Evolutionary conservation across 2,329 filamentous ascomycete genomes (phyloP), one percentile per base, ranked within the genome.

Genomic region (Trematosphaeria pertusa): DNA sequence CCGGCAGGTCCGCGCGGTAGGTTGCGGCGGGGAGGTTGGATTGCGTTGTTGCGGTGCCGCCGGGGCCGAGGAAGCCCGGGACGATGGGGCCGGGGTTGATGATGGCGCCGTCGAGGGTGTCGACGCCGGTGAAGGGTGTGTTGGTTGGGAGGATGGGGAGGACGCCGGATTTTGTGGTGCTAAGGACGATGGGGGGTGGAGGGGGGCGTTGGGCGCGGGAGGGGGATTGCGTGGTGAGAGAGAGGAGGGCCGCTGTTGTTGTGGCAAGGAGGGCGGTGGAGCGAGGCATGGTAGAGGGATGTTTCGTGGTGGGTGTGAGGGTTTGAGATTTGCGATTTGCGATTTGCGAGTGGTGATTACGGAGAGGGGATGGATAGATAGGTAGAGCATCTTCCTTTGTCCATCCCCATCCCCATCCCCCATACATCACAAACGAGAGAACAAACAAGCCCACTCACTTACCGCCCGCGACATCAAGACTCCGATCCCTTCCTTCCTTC

Each of bases 41-140:
- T 8, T 61, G 57, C 2, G 54, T 52, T 1, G 58, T 50, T 5
- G 62, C 61, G 12, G 58, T 62, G 7, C 61, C 62, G 2, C 41
- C 32, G 31, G 60, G 46, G 15, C 59, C 58, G 8, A 52, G 53
- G 46, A 62, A 64, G 38, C 59, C 60, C 31, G 58, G 54, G 19
- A 51, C 43, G 7, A 56, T 46, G 1, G 62, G 61, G 0, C 56
- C 47, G 1, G 55, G 52, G n/a, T 52, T 50, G 17, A 64, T 58
- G 22, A 64, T 62, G 10, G 62, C 62, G n/a, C 59, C 56, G 32
- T 65, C 56, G 30, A 64, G 58, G 0, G 61, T 65, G 18, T 57
- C 52, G 20, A 64, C 48, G 14, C 59, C 58, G 8, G 48, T 31
- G 37, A 64, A 64, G 12, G 55, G 50, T 1, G 58, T 54, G 8